These are phyloP conservation scores for Psophocarpus tetragonolobus DNA, from an alignment of 306 rosid genomes.

Conservation along the genomic window DNA sequence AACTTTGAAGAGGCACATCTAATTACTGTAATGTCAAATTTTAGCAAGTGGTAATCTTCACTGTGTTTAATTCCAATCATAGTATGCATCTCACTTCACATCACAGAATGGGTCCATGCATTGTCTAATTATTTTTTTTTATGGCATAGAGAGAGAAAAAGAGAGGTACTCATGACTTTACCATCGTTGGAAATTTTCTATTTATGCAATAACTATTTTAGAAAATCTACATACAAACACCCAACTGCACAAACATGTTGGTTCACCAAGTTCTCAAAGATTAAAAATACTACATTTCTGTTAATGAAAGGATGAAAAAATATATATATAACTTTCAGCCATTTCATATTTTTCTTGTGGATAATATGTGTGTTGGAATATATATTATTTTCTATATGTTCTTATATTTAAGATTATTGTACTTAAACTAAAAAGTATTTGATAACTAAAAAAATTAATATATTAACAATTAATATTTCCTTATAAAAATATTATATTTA, in stretches of 20 bases:
- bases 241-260: not conserved
- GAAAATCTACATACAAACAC: not conserved
- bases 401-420: too few relatives aligned
- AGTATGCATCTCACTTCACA: too few relatives aligned
- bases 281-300: not conserved
- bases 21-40: not conserved
- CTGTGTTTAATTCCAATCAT: conserved; percentile 4
- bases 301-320: not conserved
- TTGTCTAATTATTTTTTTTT: not conserved
- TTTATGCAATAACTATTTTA: not conserved
- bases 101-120: not conserved
- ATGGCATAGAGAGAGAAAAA: not conserved
- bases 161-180: not conserved
- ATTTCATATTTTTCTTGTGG: too few relatives aligned
- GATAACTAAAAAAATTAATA: too few relatives aligned
- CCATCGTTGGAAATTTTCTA: not conserved
- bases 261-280: not conserved
- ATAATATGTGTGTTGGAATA: too few relatives aligned
- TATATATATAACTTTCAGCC: too few relatives aligned
- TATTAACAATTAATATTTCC: too few relatives aligned
- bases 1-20: not conserved
- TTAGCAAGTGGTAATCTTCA: conserved; percentile 1
- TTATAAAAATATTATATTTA: too few relatives aligned
- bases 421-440: too few relatives aligned
- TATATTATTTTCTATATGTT: too few relatives aligned